These are phyloP conservation scores for Phialemonium atrogriseum DNA, from an alignment of 2,329 filamentous ascomycete species.

Conservation along the genomic window DNA sequence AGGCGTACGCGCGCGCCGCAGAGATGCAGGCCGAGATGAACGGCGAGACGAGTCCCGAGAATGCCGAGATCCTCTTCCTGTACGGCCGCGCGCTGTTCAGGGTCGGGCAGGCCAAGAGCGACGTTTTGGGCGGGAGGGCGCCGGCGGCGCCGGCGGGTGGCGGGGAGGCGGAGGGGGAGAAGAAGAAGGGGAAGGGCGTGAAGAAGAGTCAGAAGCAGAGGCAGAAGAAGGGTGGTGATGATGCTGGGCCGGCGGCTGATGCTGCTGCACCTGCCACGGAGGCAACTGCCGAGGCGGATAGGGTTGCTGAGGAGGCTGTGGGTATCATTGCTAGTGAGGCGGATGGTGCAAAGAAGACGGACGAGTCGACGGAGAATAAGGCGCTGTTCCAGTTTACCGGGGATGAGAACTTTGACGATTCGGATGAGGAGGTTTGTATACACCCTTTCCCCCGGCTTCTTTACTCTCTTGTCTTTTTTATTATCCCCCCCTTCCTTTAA, in stretches of 20 bases:
- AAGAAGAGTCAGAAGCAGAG: conserved; percentile 21
- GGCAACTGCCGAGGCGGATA: conserved; percentile 22
- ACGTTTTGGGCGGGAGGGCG: conserved; percentile 81
- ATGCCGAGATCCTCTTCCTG: conserved; percentile 87
- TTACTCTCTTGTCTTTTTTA: too few species aligned
- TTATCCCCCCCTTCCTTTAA: too few species aligned
- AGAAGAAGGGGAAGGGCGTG: conserved; percentile 27
- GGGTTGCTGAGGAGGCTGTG: conserved; percentile 22
- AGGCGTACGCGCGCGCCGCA: conserved; percentile 80
- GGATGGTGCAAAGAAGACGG: conserved; percentile 30
- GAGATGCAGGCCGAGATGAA: conserved; percentile 87
- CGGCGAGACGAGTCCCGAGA: conserved; percentile 82
- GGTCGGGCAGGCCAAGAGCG: conserved; percentile 87
- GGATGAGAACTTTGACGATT: conserved; percentile 86
- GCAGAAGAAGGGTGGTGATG: conserved; percentile 15
- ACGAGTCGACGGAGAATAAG: conserved; percentile 52
- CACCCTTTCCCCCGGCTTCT: too few species aligned
- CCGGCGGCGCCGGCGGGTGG: conserved; percentile 25
- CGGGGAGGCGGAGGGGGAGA: conserved; percentile 37
- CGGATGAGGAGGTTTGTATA: conserved; percentile 61
- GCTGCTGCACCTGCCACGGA: too few species aligned
- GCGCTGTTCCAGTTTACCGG: conserved; percentile 87
- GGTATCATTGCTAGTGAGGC: conserved; percentile 5
- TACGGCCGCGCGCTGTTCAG: conserved; percentile 93
- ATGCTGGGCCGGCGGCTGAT: background rate